These are phyloP conservation scores for Jacaranda mimosifolia DNA, from an alignment of 257 asterid species.

Conservation along the genomic window DNA sequence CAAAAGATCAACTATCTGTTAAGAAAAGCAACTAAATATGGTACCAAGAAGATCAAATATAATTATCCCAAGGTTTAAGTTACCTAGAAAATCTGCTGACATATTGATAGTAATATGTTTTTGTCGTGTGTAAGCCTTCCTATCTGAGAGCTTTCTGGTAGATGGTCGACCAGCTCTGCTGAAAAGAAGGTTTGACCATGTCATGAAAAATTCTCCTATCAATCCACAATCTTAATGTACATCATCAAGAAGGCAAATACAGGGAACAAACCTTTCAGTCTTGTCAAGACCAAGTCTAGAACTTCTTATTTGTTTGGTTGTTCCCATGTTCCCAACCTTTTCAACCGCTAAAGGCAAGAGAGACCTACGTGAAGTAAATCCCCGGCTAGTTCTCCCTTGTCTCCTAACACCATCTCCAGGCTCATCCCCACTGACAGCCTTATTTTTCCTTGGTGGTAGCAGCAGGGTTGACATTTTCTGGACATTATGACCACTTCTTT, in stretches of 20 bases:
- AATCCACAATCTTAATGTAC: conserved; percentile 17
- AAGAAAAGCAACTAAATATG: conserved; percentile 2
- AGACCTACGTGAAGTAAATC: conserved; percentile 72
- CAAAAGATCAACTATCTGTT: neutral
- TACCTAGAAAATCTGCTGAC: conserved; percentile 86
- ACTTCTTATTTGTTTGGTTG: conserved; percentile 87
- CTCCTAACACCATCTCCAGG: conserved; percentile 78
- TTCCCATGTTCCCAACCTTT: conserved; percentile 76
- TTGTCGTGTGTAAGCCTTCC: conserved; percentile 83
- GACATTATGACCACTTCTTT: conserved; percentile 69
- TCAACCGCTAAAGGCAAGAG: conserved; percentile 71
- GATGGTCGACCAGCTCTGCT: conserved; percentile 88
- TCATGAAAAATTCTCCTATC: conserved; percentile 17
- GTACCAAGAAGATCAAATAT: conserved; percentile 16
- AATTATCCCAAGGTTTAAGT: conserved; percentile 31
- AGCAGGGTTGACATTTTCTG: conserved; percentile 83
- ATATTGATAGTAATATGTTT: conserved; percentile 64
- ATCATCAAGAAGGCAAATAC: conserved; percentile 19
- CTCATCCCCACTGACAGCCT: conserved; percentile 57
- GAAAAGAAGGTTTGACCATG: conserved; percentile 49
- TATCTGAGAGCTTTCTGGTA: conserved; percentile 85
- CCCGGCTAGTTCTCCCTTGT: conserved; percentile 90
- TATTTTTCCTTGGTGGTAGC: conserved; percentile 84
- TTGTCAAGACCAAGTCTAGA: conserved; percentile 81
- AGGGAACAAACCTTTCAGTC: conserved; percentile 69